A percentile compares a stretch with the other conserved stretches of the same genome.
Conservation (phyloP, 2,329 filamentous ascomycete species). For the Akanthomyces lecanii region DNA sequence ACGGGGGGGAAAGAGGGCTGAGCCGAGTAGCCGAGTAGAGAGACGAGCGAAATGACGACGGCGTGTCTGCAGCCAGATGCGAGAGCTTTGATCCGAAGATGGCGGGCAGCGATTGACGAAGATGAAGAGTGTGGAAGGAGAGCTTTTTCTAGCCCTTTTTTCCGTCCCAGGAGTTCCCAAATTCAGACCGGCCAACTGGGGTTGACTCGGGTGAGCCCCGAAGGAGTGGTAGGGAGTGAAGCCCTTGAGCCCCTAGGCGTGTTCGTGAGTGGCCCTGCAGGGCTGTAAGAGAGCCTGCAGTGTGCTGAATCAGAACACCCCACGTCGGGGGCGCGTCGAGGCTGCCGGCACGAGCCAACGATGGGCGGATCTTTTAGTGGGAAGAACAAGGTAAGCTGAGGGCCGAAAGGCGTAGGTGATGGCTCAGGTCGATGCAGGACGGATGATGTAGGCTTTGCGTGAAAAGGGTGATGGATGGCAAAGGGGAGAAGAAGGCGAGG, state of each 20-base stretch:
- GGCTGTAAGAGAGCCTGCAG: neutral
- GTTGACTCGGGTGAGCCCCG: neutral
- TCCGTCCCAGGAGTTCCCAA: neutral
- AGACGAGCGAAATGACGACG: neutral
- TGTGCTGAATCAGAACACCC: neutral
- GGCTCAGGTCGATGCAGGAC: neutral
- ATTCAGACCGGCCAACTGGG: neutral
- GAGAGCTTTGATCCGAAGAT: neutral
- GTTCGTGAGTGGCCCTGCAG: constrained; percentile 6
- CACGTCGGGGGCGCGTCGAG: neutral
- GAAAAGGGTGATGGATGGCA: neutral
- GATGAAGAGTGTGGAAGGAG: constrained; percentile 5
- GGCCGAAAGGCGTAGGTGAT: neutral
- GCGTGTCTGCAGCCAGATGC: neutral
- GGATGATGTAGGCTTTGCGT: no score
- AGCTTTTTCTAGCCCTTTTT: constrained; percentile 10
- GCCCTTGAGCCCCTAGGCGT: constrained; percentile 9
- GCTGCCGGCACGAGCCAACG: constrained; percentile 6
- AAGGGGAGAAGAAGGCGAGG: neutral
- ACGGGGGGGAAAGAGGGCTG: neutral
- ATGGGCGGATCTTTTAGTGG: constrained; percentile 5
- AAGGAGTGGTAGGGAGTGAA: neutral
- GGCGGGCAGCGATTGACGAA: neutral
- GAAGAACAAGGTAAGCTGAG: neutral
- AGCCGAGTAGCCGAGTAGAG: constrained; percentile 5